Evolutionary conservation across 2,329 filamentous ascomycete genomes (phyloP).

Genomic region (Dryadomyces sulphureus): DNA sequence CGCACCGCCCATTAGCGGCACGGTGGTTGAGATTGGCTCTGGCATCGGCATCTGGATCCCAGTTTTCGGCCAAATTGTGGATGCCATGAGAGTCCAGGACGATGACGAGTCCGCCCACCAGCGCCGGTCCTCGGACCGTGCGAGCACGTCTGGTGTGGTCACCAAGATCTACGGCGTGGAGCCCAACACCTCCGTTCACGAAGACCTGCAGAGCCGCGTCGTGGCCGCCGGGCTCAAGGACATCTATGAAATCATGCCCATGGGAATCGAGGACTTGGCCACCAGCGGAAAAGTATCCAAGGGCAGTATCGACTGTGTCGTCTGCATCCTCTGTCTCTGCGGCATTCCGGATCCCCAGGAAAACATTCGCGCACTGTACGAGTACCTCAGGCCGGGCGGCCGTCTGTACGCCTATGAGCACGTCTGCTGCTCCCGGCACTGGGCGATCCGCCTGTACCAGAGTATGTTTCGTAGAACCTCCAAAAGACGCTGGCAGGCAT

Average conservation of each 20-base stretch:
- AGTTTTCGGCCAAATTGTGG: conserved; percentile 23
- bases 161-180: conserved; percentile 47
- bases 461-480: too few species aligned
- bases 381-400: conserved; percentile 44
- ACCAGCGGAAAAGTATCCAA: conserved; percentile 27
- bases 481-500: too few species aligned
- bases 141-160: conserved; percentile 13
- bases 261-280: conserved; percentile 44
- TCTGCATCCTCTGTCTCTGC: conserved; percentile 47
- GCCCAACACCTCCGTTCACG: conserved; percentile 41
- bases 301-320: conserved; percentile 42
- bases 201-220: conserved; percentile 29
- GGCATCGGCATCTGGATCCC: conserved; percentile 46
- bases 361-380: conserved; percentile 40
- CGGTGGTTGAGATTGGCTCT: conserved; percentile 47
- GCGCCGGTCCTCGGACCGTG: conserved; percentile 1
- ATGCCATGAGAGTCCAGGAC: background rate
- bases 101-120: background rate
- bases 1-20: conserved; percentile 28
- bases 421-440: conserved; percentile 26
- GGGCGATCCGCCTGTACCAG: conserved; percentile 32
- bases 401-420: conserved; percentile 51
- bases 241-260: conserved; percentile 46
- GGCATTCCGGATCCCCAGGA: conserved; percentile 44
- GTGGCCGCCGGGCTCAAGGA: conserved; percentile 35